These are phyloP conservation scores for Umbelopsis ramanniana DNA, from an alignment of 192 early-diverging fungal genomes.

Conservation along the genomic window DNA sequence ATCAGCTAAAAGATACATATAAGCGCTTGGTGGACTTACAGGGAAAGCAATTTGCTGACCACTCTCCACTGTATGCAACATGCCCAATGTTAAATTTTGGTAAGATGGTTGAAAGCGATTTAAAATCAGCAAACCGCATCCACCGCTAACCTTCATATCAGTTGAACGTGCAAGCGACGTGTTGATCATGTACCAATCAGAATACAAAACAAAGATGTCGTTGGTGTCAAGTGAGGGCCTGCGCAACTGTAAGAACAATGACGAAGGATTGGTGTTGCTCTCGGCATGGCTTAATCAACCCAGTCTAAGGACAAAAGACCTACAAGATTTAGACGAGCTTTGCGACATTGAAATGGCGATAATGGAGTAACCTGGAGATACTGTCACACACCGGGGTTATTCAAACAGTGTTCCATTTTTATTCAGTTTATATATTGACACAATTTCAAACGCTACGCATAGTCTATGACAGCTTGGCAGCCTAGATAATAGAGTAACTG, in stretches of 20 bases:
- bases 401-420: background rate
- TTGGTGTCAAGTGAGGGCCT: slow-evolving; percentile 20
- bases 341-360: slow-evolving; percentile 32
- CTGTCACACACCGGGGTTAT: background rate
- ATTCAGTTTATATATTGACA: slow-evolving; percentile 11
- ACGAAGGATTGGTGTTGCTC: slow-evolving; percentile 37
- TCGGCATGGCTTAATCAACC: slow-evolving; percentile 43
- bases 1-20: slow-evolving; percentile 20
- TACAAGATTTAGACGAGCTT: slow-evolving; percentile 34
- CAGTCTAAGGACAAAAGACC: slow-evolving; percentile 8
- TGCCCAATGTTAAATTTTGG: slow-evolving; percentile 30
- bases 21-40: background rate
- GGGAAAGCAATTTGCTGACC: slow-evolving; percentile 7
- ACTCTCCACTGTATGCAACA: slow-evolving; percentile 29
- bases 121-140: too few relatives aligned
- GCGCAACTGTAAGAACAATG: slow-evolving; percentile 9
- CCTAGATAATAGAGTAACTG: slow-evolving; percentile 10
- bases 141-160: background rate
- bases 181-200: slow-evolving; percentile 32
- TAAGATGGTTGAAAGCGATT: too few relatives aligned
- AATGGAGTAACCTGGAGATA: background rate
- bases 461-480: slow-evolving; percentile 22
- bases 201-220: slow-evolving; percentile 27
- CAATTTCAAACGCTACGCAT: background rate
- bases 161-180: slow-evolving; percentile 13